A percentile compares a stretch with the other conserved stretches of the same genome.
Conservation (phyloP, 768 basidiomycete genomes). For the Lentinus brumalis region DNA sequence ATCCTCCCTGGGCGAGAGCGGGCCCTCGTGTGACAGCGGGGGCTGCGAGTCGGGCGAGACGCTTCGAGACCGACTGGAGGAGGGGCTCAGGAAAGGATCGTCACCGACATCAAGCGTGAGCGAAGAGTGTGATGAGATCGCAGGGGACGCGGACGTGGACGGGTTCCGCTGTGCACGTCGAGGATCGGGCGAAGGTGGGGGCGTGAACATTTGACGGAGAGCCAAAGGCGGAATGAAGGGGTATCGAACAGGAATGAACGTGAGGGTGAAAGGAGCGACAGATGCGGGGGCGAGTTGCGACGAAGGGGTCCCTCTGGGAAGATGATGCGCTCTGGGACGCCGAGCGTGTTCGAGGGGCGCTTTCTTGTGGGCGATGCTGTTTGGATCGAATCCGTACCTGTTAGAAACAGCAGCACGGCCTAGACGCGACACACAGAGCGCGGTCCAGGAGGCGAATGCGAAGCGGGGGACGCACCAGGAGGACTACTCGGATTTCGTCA, state of each 20-base stretch:
- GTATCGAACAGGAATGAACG: conserved; percentile 13
- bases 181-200: conserved; percentile 33
- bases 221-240: conserved; percentile 1
- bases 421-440: too few relatives aligned
- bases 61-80: conserved; percentile 1
- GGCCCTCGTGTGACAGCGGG: neutral
- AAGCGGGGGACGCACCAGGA: too few relatives aligned
- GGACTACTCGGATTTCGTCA: neutral
- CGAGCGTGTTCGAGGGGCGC: neutral
- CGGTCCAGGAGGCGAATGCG: too few relatives aligned
- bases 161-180: conserved; percentile 7
- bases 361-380: conserved; percentile 10
- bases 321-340: conserved; percentile 1
- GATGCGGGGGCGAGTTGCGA: conserved; percentile 1
- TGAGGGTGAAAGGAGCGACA: conserved; percentile 15
- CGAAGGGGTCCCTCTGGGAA: neutral
- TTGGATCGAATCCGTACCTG: conserved; percentile 9
- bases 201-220: conserved; percentile 40
- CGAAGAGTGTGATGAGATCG: neutral
- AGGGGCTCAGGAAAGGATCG: conserved; percentile 9
- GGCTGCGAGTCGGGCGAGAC: conserved; percentile 8
- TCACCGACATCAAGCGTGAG: conserved; percentile 7
- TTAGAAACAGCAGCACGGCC: neutral
- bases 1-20: conserved; percentile 12
- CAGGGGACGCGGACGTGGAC: conserved; percentile 8